These are phyloP conservation scores for Cyberlindnera sargentensis DNA, from an alignment of 805 yeast genomes.

Conservation along the genomic window DNA sequence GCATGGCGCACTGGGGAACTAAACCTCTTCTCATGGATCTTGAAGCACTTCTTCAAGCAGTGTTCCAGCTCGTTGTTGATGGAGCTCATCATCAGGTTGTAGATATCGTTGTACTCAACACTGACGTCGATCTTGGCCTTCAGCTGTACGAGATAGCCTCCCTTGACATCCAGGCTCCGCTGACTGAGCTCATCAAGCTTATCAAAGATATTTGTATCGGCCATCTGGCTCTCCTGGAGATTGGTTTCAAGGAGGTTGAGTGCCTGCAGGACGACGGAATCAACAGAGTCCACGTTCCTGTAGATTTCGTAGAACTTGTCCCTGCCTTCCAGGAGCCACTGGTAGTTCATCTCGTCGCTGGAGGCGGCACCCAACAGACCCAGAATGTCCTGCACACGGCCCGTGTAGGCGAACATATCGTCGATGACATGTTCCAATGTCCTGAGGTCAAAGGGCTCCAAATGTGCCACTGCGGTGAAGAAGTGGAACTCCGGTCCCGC, in stretches of 20 bases:
- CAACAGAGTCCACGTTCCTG: constrained; percentile 28
- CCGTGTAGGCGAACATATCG: constrained; percentile 17
- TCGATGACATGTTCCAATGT: constrained; percentile 15
- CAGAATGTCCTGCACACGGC: constrained; percentile 13
- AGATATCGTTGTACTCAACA: constrained; percentile 38
- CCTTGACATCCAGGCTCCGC: constrained; percentile 20
- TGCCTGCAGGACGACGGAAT: constrained; percentile 28
- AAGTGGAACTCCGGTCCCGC: constrained; percentile 20
- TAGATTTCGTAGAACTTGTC: constrained; percentile 26
- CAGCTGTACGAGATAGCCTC: constrained; percentile 22
- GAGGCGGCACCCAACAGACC: neutral
- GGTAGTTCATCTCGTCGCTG: constrained; percentile 4
- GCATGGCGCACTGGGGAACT: constrained; percentile 36
- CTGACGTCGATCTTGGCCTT: constrained; percentile 33
- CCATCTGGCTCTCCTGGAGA: constrained; percentile 16
- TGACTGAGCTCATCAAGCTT: constrained; percentile 28
- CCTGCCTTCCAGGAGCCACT: constrained; percentile 30
- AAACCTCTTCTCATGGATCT: constrained; percentile 30
- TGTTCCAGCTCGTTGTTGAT: constrained; percentile 32
- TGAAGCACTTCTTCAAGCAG: constrained; percentile 29
- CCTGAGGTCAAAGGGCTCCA: constrained; percentile 21
- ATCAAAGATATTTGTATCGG: constrained; percentile 24
- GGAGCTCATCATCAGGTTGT: constrained; percentile 33
- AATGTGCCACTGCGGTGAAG: constrained; percentile 18
- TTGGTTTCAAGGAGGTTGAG: constrained; percentile 30